A percentile compares a stretch with the other conserved stretches of the same genome.
phyloP scores from a whole-genome alignment of 805 yeast genomes.

The Candida sonorensis region DNA sequence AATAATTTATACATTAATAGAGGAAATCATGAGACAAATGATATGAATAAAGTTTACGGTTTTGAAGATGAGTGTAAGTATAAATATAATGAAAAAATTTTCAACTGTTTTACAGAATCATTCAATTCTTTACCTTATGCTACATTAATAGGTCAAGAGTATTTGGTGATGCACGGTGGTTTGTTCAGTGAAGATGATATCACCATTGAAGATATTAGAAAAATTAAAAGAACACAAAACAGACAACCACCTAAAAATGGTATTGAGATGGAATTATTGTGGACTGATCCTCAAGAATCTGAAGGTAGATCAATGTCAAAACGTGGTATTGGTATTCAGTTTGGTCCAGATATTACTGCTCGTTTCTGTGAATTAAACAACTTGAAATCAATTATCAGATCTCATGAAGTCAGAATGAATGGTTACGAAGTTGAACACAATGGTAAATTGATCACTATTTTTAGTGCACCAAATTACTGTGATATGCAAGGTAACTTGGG shows the following conservation, averaged over 20 bases:
- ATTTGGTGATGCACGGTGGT: slow-evolving; percentile 94
- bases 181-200: slow-evolving; percentile 72
- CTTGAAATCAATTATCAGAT: slow-evolving; percentile 75
- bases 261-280: slow-evolving; percentile 88
- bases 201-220: slow-evolving; percentile 66
- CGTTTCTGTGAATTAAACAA: slow-evolving; percentile 66
- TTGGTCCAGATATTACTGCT: slow-evolving; percentile 92
- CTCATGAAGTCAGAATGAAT: slow-evolving; percentile 91
- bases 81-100: slow-evolving; percentile 76
- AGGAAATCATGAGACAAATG: slow-evolving; percentile 95
- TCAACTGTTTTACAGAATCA: slow-evolving; percentile 77
- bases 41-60: slow-evolving; percentile 95
- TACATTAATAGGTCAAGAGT: slow-evolving; percentile 67
- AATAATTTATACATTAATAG: slow-evolving; percentile 66
- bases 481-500: slow-evolving; percentile 89
- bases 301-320: slow-evolving; percentile 82
- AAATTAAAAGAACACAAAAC: slow-evolving; percentile 55
- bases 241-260: slow-evolving; percentile 89
- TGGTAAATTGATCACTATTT: slow-evolving; percentile 85
- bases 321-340: slow-evolving; percentile 93
- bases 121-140: slow-evolving; percentile 86
- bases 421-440: slow-evolving; percentile 88
- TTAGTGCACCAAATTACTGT: slow-evolving; percentile 97
- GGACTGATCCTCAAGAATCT: slow-evolving; percentile 91
- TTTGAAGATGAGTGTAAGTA: slow-evolving; percentile 93